phyloP scores from a whole-genome alignment of 2,329 filamentous ascomycete species.

The Penicillium sp. region DNA sequence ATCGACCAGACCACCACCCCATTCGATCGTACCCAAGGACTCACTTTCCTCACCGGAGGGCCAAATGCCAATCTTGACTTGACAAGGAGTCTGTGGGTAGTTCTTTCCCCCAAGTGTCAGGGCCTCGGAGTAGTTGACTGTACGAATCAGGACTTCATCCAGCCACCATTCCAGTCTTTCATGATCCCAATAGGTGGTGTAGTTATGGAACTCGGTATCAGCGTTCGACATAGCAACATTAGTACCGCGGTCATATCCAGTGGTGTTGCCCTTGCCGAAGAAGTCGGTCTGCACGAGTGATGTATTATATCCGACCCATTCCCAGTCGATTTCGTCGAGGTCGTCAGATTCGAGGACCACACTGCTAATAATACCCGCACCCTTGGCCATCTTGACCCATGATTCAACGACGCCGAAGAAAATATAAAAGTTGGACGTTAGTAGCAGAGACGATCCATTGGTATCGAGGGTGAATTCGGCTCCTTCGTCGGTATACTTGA shows the following conservation, averaged over 20 bases:
- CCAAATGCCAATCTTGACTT: conserved; percentile 70
- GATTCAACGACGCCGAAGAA: conserved; percentile 82
- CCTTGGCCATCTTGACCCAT: conserved; percentile 72
- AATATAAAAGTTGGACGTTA: conserved; percentile 79
- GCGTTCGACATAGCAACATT: conserved; percentile 69
- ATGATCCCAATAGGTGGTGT: conserved; percentile 65
- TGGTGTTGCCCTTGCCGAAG: conserved; percentile 85
- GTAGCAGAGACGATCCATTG: conserved; percentile 73
- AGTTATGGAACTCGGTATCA: conserved; percentile 49
- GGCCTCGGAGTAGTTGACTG: conserved; percentile 60
- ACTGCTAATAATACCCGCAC: conserved; percentile 74
- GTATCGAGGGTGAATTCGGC: conserved; percentile 71
- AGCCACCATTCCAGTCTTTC: conserved; percentile 67
- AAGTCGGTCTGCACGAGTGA: conserved; percentile 75
- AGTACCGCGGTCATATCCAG: conserved; percentile 73
- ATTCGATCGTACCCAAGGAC: conserved; percentile 56
- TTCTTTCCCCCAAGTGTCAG: conserved; percentile 50
- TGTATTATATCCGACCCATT: conserved; percentile 43
- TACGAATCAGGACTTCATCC: conserved; percentile 62
- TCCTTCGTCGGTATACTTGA: conserved; percentile 64
- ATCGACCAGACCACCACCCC: conserved; percentile 70
- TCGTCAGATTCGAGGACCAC: conserved; percentile 83
- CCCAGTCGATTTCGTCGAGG: conserved; percentile 82
- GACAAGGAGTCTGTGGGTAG: conserved; percentile 74
- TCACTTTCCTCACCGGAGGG: conserved; percentile 57